Conservation (phyloP, 495 filamentous ascomycete genomes). For the Hypoxylon cercidicola region DNA sequence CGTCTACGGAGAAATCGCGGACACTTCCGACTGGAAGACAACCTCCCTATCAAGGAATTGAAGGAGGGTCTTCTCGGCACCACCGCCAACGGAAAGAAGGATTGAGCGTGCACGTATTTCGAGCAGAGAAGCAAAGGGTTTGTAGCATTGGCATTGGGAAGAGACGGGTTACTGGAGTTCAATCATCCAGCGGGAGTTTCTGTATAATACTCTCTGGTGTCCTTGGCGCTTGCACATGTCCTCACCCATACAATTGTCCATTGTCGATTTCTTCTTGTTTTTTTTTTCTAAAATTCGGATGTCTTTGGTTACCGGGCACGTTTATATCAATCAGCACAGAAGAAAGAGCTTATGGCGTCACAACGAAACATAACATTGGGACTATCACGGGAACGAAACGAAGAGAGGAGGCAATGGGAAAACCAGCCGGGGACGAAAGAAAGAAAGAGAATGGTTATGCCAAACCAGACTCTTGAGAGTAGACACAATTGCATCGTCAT, state of each 20-base stretch:
- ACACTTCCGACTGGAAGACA: slow-evolving; percentile 81
- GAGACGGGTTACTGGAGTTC: slow-evolving; percentile 37
- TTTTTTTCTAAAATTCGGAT: slow-evolving; percentile 26
- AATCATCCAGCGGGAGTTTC: slow-evolving; percentile 46
- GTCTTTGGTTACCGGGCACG: slow-evolving; percentile 40
- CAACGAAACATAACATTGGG: slow-evolving; percentile 27
- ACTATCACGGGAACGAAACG: slow-evolving; percentile 30
- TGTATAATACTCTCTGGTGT: slow-evolving; percentile 49
- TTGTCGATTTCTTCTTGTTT: slow-evolving; percentile 31
- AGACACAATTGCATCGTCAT: slow-evolving; percentile 42
- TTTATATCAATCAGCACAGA: slow-evolving; percentile 38
- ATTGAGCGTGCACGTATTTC: slow-evolving; percentile 60
- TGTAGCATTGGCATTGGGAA: slow-evolving; percentile 33
- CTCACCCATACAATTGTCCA: slow-evolving; percentile 34
- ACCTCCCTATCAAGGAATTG: slow-evolving; percentile 62
- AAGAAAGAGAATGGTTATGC: slow-evolving; percentile 30
- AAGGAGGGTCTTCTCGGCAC: slow-evolving; percentile 68
- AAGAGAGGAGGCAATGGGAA: slow-evolving; percentile 1
- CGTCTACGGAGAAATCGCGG: slow-evolving; percentile 66
- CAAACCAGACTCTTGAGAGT: slow-evolving; percentile 24
- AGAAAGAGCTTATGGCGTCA: slow-evolving; percentile 30
- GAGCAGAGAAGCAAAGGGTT: slow-evolving; percentile 19
- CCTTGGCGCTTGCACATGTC: slow-evolving; percentile 40
- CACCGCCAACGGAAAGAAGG: slow-evolving; percentile 76
- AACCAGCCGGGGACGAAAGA: not conserved